Evolutionary conservation across 805 yeast genomes (phyloP).

Genomic region (Saccharomycopsis fodiens): DNA sequence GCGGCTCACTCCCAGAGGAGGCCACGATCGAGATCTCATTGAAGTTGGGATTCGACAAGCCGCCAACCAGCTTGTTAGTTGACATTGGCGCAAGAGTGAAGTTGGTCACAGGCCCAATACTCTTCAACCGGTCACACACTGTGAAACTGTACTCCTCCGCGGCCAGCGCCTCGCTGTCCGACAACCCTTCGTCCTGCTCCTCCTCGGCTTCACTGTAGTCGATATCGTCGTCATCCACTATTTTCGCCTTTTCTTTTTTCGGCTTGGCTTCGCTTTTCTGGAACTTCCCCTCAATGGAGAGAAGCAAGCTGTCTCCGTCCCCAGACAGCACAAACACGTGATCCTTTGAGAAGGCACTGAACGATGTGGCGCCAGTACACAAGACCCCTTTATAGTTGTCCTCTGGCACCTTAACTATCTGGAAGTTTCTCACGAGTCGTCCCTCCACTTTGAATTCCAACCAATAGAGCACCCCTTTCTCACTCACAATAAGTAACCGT

Average conservation of each 20-base stretch:
- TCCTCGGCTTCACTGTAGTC: conserved; percentile 17
- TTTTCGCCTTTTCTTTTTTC: not conserved
- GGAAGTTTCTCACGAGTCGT: conserved; percentile 14
- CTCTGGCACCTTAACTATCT: conserved; percentile 5
- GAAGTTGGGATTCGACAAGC: conserved; percentile 60
- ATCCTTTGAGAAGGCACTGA: not conserved
- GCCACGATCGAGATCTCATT: conserved; percentile 62
- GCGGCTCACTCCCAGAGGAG: conserved; percentile 54
- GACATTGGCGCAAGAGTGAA: conserved; percentile 58
- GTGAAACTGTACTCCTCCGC: conserved; percentile 31
- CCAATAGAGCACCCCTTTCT: conserved; percentile 16
- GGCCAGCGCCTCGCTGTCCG: conserved; percentile 1
- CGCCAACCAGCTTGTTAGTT: conserved; percentile 46
- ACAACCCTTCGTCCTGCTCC: conserved; percentile 11
- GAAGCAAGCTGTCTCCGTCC: conserved; percentile 15
- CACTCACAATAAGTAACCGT: conserved; percentile 13
- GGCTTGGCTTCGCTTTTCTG: conserved; percentile 3
- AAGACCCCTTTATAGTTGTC: conserved; percentile 1
- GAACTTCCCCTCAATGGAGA: conserved; percentile 10
- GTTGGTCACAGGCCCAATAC: conserved; percentile 67
- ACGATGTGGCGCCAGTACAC: conserved; percentile 6
- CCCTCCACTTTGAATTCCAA: conserved; percentile 20
- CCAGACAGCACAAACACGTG: conserved; percentile 14
- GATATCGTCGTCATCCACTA: conserved; percentile 21
- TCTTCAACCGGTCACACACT: conserved; percentile 46